Evolutionary conservation across 2,329 filamentous ascomycete genomes (phyloP), one percentile per base, ranked within the genome.

Genomic region (Ophiobolus disseminans): DNA sequence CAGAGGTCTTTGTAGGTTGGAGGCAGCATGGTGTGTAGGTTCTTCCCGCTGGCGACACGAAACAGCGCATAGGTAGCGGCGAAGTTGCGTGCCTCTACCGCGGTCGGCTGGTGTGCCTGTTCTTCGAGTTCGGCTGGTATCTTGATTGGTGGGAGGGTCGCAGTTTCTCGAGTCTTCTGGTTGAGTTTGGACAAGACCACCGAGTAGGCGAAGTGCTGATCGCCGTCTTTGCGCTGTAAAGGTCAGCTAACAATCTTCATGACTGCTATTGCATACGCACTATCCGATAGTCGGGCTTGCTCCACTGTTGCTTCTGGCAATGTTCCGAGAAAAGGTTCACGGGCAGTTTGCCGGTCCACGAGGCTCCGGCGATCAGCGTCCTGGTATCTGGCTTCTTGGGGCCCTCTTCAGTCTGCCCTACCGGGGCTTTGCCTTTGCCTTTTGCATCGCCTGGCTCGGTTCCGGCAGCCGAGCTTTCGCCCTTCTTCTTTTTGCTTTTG

Each of bases 321-420:
- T 96, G 90, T 78, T 97, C 94, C 26, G 89, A 90, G 56, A 97
- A 83, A 64, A 97, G 82, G 69, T 96, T 97, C 57, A 97, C 89
- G 1, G 94, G 94, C 23, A 99, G 78, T 73, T 99, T 99, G 31
- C 94, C 94, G 0, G 94, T 99, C 94, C 94, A 99, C 61, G 91
- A 97, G 49, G 91, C 86, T 39, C 94, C 94, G 32, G 91, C 94
- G 66, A 99, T 96, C 58, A 99, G 78, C 62, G 95, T 90, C 73
- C 83, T 78, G 17, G 82, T 82, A 39, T 84, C 80, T 31, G 84
- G 83, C 60, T 82, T 84, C 70, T 84, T 85, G n/a, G 78, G 78
- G 5, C 70, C 74, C 39, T 76, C 72, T 40, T 72, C 72, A 21
- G 64, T 40, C 25, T 57, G 58, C 10, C 53, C 62, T 28, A 58